A percentile compares a stretch with the other conserved stretches of the same genome.
Conservation (phyloP, 2,329 filamentous ascomycete genomes). For the Fusarium pseudoanthophilum region DNA sequence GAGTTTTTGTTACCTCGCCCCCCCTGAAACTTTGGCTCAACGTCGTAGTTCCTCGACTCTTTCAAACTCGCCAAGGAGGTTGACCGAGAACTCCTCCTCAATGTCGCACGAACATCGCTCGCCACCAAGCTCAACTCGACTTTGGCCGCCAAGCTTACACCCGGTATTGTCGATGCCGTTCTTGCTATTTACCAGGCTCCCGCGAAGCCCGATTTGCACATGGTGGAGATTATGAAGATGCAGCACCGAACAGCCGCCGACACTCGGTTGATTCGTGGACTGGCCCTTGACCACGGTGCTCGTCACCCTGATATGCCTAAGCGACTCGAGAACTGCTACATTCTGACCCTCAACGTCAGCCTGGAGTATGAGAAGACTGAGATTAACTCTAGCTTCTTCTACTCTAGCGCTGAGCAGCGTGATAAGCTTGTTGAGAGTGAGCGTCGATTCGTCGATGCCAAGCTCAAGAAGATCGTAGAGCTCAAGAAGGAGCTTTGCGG, state of each 20-base stretch:
- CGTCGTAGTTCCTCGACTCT: constrained; percentile 81
- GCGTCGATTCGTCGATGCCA: constrained; percentile 93
- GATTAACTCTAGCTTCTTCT: constrained; percentile 99
- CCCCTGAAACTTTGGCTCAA: constrained; percentile 7
- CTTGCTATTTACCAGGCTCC: constrained; percentile 91
- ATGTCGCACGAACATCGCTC: constrained; percentile 91
- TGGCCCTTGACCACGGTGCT: constrained; percentile 94
- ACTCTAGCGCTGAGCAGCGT: constrained; percentile 94
- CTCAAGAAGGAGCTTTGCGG: constrained; percentile 98
- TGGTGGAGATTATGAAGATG: constrained; percentile 99
- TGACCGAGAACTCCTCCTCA: constrained; percentile 92
- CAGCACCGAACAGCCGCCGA: constrained; percentile 96
- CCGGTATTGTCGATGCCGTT: constrained; percentile 95
- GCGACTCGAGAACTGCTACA: constrained; percentile 92
- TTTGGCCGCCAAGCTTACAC: constrained; percentile 90
- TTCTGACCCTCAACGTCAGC: constrained; percentile 94
- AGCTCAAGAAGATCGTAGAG: constrained; percentile 96
- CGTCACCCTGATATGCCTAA: constrained; percentile 99
- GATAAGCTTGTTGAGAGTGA: constrained; percentile 99
- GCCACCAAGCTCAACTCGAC: constrained; percentile 93
- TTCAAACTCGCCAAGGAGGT: constrained; percentile 93
- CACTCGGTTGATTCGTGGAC: constrained; percentile 92
- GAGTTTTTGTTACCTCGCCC: constrained; percentile 19
- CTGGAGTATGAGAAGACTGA: constrained; percentile 99
- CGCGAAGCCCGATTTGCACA: constrained; percentile 95